Evolutionary conservation across 768 basidiomycete species (phyloP).

Genomic region (Panaeolus papilionaceus): DNA sequence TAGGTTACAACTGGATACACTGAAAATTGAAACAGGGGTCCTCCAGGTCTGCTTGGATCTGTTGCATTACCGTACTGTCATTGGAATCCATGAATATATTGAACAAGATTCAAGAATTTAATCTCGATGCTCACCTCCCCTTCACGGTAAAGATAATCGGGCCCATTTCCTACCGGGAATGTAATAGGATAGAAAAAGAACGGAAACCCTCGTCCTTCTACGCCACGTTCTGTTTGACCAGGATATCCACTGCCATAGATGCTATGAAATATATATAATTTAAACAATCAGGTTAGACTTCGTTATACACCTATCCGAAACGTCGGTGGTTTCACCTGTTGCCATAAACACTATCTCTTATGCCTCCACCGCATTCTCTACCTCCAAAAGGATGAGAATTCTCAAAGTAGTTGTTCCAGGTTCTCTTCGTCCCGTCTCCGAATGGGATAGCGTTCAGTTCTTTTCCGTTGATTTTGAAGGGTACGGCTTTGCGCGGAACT

Average conservation of each 20-base stretch:
- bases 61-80: constrained; percentile 36
- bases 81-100: background rate
- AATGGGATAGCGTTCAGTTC: background rate
- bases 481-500: background rate
- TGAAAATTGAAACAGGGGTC: constrained; percentile 44
- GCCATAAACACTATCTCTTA: constrained; percentile 46
- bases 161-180: constrained; percentile 37
- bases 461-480: background rate
- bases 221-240: constrained; percentile 45
- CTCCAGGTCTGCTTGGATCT: constrained; percentile 58
- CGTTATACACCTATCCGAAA: background rate
- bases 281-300: background rate
- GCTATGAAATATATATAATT: constrained; percentile 30
- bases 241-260: constrained; percentile 65
- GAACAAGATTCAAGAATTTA: background rate
- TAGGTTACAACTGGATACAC: constrained; percentile 50
- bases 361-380: constrained; percentile 54
- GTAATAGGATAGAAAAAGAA: constrained; percentile 64
- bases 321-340: constrained; percentile 34
- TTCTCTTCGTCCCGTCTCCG: background rate
- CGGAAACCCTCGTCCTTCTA: constrained; percentile 53
- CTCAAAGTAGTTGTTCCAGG: background rate
- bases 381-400: constrained; percentile 41
- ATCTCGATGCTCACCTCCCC: constrained; percentile 11
- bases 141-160: constrained; percentile 27